Percentiles rank a stretch among this genome's conserved stretches.
These are phyloP conservation scores for Pochonia chlamydosporia DNA, from an alignment of 2,329 filamentous ascomycete species.

Conservation along the genomic window DNA sequence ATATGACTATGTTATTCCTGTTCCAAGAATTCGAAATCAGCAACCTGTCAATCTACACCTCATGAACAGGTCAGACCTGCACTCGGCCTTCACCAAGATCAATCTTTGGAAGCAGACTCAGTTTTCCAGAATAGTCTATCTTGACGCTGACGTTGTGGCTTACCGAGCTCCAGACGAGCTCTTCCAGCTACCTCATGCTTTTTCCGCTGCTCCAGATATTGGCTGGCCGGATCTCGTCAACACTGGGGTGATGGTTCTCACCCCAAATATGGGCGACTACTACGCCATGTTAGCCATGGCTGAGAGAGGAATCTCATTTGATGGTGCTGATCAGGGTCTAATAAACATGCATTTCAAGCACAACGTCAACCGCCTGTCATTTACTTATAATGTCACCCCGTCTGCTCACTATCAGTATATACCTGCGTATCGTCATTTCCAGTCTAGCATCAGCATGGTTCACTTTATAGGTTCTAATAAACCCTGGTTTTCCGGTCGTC, in stretches of 20 bases:
- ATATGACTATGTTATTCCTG: constrained; percentile 85
- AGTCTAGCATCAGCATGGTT: constrained; percentile 80
- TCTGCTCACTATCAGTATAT: constrained; percentile 97
- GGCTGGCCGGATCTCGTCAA: constrained; percentile 99
- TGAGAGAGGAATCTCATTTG: constrained; percentile 83
- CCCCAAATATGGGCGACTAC: constrained; percentile 81
- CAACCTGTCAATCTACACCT: constrained; percentile 78
- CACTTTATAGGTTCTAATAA: constrained; percentile 94
- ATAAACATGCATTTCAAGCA: constrained; percentile 90
- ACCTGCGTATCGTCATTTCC: constrained; percentile 89
- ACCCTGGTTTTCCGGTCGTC: constrained; percentile 70
- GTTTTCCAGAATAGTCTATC: constrained; percentile 87
- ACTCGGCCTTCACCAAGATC: constrained; percentile 95
- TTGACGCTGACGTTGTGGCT: constrained; percentile 91
- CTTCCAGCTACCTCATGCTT: constrained; percentile 58
- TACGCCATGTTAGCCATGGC: constrained; percentile 80
- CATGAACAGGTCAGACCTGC: constrained; percentile 86
- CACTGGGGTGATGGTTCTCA: constrained; percentile 90
- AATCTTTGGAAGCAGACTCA: constrained; percentile 87
- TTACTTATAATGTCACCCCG: constrained; percentile 95
- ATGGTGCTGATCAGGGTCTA: constrained; percentile 92
- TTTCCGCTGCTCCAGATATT: constrained; percentile 81
- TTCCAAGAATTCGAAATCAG: constrained; percentile 71
- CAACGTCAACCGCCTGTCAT: constrained; percentile 81
- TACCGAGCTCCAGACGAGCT: constrained; percentile 89